Evolutionary conservation across 2,329 filamentous ascomycete species (phyloP), one percentile per base, ranked within the genome.

Genomic region (Fusarium sterilihyphosum): DNA sequence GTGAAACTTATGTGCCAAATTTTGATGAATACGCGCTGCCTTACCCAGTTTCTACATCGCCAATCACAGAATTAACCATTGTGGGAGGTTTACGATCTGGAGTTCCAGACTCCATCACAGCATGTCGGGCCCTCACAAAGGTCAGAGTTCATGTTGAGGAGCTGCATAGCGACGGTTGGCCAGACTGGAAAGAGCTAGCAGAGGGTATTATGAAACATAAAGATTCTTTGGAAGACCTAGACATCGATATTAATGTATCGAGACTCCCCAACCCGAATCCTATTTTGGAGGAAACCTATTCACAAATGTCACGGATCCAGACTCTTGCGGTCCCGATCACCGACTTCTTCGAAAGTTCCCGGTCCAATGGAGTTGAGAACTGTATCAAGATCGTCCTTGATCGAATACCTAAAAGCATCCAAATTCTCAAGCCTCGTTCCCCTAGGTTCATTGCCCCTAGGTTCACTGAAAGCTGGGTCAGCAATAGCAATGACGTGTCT

Each of bases 351-450:
- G 24, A 37, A 4, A 2, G 5, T 29, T 8, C 3, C 14, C 2
- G 6, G 17, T 24, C 31, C 18, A 1, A 3, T 5, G 18, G 1
- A 20, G 3, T 1, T 22, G 24, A 11, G 3, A 5, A 20, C 3
- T 5, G 1, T 24, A 22, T 14, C 5, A 24, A 22, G 6, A 7
- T 46, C 22, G 22, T 31, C 5, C 50, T 58, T 5, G 9, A 31
- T 31, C 24, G 40, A 1, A 44, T 58, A 38, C 60, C 60, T 17
- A 0, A n/a, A 11, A 9, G 2, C 6, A 13, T 37, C 6, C 14
- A 57, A 8, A 3, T 20, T 24, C 38, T 62, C 31, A 57, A 8
- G 12, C 14, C 9, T 18, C 38, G 22, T 29, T 22, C 31, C 4
- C 18, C n/a, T n/a, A n/a, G n/a, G n/a, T n/a, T n/a, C n/a, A n/a